These are phyloP conservation scores for Grosmannia clavigera DNA, from an alignment of 2,329 filamentous ascomycete genomes.

Conservation along the genomic window DNA sequence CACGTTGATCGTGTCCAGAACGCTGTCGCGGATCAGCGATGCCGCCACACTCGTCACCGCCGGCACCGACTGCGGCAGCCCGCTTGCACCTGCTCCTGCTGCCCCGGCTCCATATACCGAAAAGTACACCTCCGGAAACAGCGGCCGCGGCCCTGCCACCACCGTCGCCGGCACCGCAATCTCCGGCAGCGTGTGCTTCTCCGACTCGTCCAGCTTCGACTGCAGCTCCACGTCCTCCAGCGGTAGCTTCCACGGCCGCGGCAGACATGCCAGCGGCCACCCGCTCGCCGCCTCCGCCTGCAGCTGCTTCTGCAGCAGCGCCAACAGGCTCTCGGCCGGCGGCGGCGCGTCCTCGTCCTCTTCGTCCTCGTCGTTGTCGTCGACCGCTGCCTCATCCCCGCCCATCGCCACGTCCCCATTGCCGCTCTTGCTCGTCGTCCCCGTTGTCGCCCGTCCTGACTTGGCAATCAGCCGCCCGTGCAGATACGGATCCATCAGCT, in stretches of 20 bases:
- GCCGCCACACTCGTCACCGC: constrained; percentile 63
- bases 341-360: constrained; percentile 32
- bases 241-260: constrained; percentile 55
- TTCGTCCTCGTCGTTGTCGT: not conserved
- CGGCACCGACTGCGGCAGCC: constrained; percentile 72
- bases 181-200: constrained; percentile 66
- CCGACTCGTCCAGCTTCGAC: constrained; percentile 40
- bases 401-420: constrained; percentile 2
- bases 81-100: no score
- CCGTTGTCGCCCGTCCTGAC: not conserved
- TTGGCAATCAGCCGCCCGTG: constrained; percentile 12
- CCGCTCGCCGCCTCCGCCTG: constrained; percentile 59
- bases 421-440: not conserved
- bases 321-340: constrained; percentile 57
- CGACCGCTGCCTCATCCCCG: not conserved
- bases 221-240: constrained; percentile 47
- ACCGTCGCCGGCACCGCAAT: constrained; percentile 67
- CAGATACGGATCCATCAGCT: constrained; percentile 75
- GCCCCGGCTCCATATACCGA: constrained; percentile 55
- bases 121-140: constrained; percentile 89
- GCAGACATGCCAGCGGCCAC: constrained; percentile 62
- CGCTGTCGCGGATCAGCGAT: constrained; percentile 70
- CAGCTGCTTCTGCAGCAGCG: constrained; percentile 74
- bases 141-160: constrained; percentile 56
- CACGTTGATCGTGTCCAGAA: constrained; percentile 88